Base-by-base conservation (phyloP, 768 basidiomycete genomes). In the Paxillus ammoniavirescens region DNA sequence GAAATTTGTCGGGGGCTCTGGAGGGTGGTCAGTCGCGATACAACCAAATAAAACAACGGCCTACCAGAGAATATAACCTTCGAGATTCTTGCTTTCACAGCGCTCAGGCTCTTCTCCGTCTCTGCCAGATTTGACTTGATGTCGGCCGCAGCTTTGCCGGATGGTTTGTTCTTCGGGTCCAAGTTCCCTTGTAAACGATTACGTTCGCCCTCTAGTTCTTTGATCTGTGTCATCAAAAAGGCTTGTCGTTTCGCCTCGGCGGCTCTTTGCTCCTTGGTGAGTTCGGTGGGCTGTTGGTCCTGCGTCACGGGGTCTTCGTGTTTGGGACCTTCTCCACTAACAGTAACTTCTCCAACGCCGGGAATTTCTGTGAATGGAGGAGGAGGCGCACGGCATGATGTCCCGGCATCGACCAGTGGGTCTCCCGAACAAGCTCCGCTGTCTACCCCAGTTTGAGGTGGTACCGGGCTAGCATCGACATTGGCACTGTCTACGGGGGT, bases 311-410 rank as follows among this genome's bases (percentile, higher is more conserved):
- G 44, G 5, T 61, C 68, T 28, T 53, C 40, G 8, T 17, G 42
- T 15, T 37, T 40, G 17, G 47, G 48, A 15, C 23, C 52, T 8
- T 51, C 59, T 28, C 43, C 58, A 45, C 42, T 52, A 26, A 26
- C 26, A 43, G 15, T 4, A 13, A 6, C 52, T 3, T 52, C 54
- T 3, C 31, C 44, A 35, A 47, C 52, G 14, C 58, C 59, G 13
- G 17, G 54, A 9, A 64, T 54, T 30, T 68, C 64, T 5, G 40
- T 64, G 31, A 65, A 72, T 1, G 68, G 59, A 12, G 68, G 68
- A 5, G 70, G 68, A 8, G 68, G 68, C 9, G 62, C 46, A 5
- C 56, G 2, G 4, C 47, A 14, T n/a, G 58, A 54, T 38, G 60
- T 15, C 4, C 55, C 48, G 1, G 61, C 0, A 18, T 61, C 53